Base-by-base conservation (phyloP, 441 rosid genomes). In the Pelargonium myrrhifolium region DNA sequence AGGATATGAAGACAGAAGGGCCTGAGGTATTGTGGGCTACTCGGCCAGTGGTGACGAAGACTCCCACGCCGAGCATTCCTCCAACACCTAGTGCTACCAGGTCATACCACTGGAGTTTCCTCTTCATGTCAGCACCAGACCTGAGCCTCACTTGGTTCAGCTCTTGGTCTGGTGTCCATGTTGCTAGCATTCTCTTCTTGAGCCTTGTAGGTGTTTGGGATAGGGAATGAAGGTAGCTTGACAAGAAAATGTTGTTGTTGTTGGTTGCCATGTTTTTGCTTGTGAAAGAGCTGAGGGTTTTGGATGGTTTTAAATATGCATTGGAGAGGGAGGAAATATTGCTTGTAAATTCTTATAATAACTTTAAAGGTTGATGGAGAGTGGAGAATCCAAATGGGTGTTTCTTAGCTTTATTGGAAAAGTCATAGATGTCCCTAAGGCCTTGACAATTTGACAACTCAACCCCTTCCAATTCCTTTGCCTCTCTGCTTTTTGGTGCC, bases 51-150 rank as follows among this genome's bases (percentile, higher is more conserved):
- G 98, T 88, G 66, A 89, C 90, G 69, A 92, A 89, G 20, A 92
- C 96, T 9, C 98, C 98, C 60, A 78, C 96, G 9, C 96, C 98
- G 58, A 92, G 95, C 98, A 92, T 92, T n/a, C 98, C 98, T 37
- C 93, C 93, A n/a, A 92, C 79, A 12, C 98, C 98, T 63, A 92
- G 96, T 68, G 96, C 93, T 9, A 90, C 74, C 60, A 92, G 72
- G 72, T 92, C 96, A 66, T 83, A 84, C 93, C 93, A 92, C 65
- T 71, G 72, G 65, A 92, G 98, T 66, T 85, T 92, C 79, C 95
- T 85, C 76, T 88, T 92, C 98, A 92, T 92, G 75, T 92, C 96
- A 55, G 95, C 93, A 47, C 96, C 96, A 20, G 96, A 92, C 71
- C 96, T 83, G 9, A 84, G 82, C 74, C 96, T 78, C 24, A 89